phyloP scores from a whole-genome alignment of 2,329 filamentous ascomycete species.

The Leptographium lundbergii region DNA sequence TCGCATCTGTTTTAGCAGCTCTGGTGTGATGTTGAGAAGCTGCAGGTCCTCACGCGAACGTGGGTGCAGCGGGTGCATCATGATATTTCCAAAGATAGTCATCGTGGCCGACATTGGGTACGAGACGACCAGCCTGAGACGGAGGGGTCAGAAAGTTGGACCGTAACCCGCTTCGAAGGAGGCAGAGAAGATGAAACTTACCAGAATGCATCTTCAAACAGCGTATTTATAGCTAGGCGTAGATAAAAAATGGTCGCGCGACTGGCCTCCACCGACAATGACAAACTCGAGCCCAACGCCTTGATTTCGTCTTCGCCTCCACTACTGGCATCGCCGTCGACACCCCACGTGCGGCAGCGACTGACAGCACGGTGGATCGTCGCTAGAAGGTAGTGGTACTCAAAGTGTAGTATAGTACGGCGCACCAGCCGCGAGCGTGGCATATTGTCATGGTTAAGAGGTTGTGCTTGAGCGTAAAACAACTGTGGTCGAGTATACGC shows the following conservation, averaged over 20 bases:
- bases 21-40: conserved; percentile 28
- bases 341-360: conserved; percentile 30
- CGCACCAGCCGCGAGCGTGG: conserved; percentile 9
- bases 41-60: conserved; percentile 31
- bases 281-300: conserved; percentile 29
- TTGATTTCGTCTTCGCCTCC: conserved; percentile 17
- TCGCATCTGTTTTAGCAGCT: conserved; percentile 29
- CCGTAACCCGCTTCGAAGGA: neutral
- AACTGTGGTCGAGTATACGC: conserved; percentile 31
- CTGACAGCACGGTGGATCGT: conserved; percentile 43
- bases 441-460: conserved; percentile 12
- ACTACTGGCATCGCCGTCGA: conserved; percentile 2
- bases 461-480: neutral
- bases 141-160: neutral
- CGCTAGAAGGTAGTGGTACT: conserved; percentile 42
- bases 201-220: conserved; percentile 38
- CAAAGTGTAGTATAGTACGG: conserved; percentile 22
- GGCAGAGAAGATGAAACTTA: conserved; percentile 15
- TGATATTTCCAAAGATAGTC: conserved; percentile 40
- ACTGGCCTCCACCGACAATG: conserved; percentile 40
- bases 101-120: conserved; percentile 43
- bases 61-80: conserved; percentile 31
- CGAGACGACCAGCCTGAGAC: conserved; percentile 37
- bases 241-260: conserved; percentile 40
- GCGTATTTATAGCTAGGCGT: conserved; percentile 24